A percentile compares a stretch with the other conserved stretches of the same genome.
These are phyloP conservation scores for Cocos nucifera DNA, from an alignment of 176 grass and related monocot genomes.

Conservation along the genomic window DNA sequence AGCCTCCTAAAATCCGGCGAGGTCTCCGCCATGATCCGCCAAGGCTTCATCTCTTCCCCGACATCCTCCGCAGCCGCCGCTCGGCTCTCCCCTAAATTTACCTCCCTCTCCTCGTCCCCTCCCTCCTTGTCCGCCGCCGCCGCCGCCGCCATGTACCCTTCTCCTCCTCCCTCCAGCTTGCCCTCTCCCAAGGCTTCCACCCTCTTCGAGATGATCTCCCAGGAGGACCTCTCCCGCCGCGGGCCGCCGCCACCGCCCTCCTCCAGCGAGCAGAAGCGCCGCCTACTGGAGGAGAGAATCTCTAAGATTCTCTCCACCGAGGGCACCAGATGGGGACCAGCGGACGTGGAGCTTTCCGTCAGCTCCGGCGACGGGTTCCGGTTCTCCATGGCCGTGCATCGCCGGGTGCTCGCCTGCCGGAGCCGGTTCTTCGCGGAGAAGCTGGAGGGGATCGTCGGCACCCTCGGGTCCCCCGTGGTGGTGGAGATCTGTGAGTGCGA, in stretches of 20 bases:
- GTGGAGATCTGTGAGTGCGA: conserved; percentile 26
- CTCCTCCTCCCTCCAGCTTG: no score
- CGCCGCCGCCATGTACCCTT: not conserved
- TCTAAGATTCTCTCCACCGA: not conserved
- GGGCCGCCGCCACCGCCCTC: not conserved
- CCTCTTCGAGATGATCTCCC: conserved; percentile 18
- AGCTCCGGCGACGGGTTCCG: conserved; percentile 16
- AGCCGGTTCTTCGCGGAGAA: conserved; percentile 24
- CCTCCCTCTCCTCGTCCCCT: not conserved
- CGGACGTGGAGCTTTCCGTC: conserved; percentile 12
- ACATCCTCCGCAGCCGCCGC: not conserved
- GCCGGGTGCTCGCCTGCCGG: conserved; percentile 3
- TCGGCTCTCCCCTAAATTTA: not conserved
- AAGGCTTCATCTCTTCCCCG: conserved; percentile 16
- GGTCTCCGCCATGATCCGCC: conserved; percentile 18
- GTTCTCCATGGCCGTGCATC: conserved; percentile 2
- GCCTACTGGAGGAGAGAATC: conserved; percentile 7
- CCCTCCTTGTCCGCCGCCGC: not conserved
- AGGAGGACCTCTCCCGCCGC: conserved; percentile 20
- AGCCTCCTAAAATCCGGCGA: conserved; percentile 16
- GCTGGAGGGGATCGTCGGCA: conserved; percentile 6
- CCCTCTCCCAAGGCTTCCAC: not conserved
- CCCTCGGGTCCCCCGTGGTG: not conserved
- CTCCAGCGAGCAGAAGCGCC: conserved; percentile 40
- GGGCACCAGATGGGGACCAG: not conserved